Evolutionary conservation across 495 filamentous ascomycete genomes (phyloP).

Genomic region (Neurospora sp.): DNA sequence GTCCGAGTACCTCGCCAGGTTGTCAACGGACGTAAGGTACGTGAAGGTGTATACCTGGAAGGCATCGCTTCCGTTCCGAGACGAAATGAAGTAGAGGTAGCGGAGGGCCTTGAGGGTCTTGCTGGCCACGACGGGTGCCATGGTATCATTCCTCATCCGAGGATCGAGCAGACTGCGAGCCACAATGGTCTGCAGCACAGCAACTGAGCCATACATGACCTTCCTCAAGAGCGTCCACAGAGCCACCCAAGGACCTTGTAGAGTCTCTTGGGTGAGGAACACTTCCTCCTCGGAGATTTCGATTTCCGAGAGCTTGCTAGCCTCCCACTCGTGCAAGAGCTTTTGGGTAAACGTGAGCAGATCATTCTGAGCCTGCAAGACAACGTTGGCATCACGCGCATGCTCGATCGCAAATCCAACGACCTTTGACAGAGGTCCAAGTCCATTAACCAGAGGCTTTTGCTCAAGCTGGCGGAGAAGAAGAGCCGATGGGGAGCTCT

Average conservation of each 20-base stretch:
- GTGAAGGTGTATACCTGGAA: slow-evolving; percentile 80
- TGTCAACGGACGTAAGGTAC: slow-evolving; percentile 80
- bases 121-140: slow-evolving; percentile 61
- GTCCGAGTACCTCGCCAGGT: slow-evolving; percentile 62
- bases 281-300: slow-evolving; percentile 64
- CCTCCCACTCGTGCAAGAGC: slow-evolving; percentile 71
- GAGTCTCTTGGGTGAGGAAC: slow-evolving; percentile 59
- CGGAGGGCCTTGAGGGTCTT: slow-evolving; percentile 72
- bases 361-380: slow-evolving; percentile 61
- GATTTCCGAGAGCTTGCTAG: slow-evolving; percentile 73
- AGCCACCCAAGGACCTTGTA: slow-evolving; percentile 57
- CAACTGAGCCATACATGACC: slow-evolving; percentile 67
- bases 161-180: slow-evolving; percentile 46
- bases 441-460: slow-evolving; percentile 63
- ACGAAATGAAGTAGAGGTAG: slow-evolving; percentile 81
- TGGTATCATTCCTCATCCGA: slow-evolving; percentile 30
- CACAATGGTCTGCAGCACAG: slow-evolving; percentile 63
- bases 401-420: slow-evolving; percentile 65
- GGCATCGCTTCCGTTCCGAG: slow-evolving; percentile 58
- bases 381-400: slow-evolving; percentile 44
- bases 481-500: slow-evolving; percentile 47
- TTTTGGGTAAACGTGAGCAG: slow-evolving; percentile 60
- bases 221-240: slow-evolving; percentile 80
- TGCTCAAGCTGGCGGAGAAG: slow-evolving; percentile 47
- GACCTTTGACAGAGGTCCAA: slow-evolving; percentile 71